A percentile compares a stretch with the other conserved stretches of the same genome.
These are phyloP conservation scores for Coffea eugenioides DNA, from an alignment of 257 asterid genomes.

Conservation along the genomic window DNA sequence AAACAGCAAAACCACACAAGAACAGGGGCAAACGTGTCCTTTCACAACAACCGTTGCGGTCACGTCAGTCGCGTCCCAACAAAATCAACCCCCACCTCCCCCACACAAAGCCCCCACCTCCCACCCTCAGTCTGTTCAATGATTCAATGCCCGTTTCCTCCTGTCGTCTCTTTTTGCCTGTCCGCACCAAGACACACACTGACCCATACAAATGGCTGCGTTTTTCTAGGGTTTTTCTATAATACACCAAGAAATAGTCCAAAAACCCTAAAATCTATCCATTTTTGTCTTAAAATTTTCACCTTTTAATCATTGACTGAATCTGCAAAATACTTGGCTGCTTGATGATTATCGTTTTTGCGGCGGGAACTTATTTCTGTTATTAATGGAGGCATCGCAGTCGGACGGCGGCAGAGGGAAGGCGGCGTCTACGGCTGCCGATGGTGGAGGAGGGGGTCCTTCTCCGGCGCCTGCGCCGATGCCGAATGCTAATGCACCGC, in stretches of 20 bases:
- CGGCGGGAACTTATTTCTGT: neutral
- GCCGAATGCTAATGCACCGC: constrained; percentile 55
- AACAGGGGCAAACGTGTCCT: neutral
- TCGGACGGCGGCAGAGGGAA: constrained; percentile 23
- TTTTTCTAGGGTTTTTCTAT: constrained; percentile 21
- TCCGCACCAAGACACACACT: neutral
- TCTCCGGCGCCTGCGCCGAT: constrained; percentile 40
- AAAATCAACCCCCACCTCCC: no score
- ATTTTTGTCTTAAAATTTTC: neutral
- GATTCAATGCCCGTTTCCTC: constrained; percentile 13
- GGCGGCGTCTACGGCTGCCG: neutral
- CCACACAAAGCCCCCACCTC: no score
- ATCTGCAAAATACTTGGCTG: neutral
- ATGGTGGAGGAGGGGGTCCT: constrained; percentile 29
- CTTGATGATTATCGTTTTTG: neutral
- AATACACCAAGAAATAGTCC: neutral
- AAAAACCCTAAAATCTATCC: neutral
- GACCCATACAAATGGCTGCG: neutral
- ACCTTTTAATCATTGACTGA: neutral
- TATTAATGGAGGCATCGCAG: constrained; percentile 18
- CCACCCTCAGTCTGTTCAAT: neutral
- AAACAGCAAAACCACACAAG: neutral
- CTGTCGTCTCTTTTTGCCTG: neutral
- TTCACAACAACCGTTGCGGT: neutral
- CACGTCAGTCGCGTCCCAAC: neutral